Evolutionary conservation across 139 green algal species (phyloP).

Genomic region (Picochlorum sp.): DNA sequence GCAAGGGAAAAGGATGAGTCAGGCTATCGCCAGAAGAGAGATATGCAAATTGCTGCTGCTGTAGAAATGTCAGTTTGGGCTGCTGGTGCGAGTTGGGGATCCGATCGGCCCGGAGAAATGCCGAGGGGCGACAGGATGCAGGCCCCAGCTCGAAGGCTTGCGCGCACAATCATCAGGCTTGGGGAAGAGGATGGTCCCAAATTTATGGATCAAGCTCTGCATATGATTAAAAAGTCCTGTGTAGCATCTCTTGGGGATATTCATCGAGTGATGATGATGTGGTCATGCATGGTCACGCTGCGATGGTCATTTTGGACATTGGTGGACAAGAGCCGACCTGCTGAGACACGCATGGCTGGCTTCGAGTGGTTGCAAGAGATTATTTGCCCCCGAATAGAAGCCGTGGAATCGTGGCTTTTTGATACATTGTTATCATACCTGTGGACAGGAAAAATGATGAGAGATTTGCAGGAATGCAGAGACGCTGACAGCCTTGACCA

Average conservation of each 20-base stretch:
- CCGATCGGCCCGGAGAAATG: neutral
- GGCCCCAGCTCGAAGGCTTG: conserved; percentile 57
- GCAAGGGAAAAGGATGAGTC: neutral
- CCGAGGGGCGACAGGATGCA: conserved; percentile 29
- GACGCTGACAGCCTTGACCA: neutral
- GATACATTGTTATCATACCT: neutral
- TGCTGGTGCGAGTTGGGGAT: conserved; percentile 4
- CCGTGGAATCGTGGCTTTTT: neutral
- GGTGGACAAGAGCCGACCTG: neutral
- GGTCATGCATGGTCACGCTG: conserved; percentile 45
- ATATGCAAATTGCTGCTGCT: conserved; percentile 4
- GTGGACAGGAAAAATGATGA: neutral
- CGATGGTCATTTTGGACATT: conserved; percentile 46
- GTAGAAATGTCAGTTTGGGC: conserved; percentile 9
- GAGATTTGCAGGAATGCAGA: neutral
- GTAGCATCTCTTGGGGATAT: conserved; percentile 26
- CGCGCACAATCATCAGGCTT: conserved; percentile 60
- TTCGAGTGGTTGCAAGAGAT: neutral
- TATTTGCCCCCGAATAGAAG: neutral
- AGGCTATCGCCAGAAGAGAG: neutral
- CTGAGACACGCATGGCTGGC: neutral
- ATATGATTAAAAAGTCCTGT: conserved; percentile 25
- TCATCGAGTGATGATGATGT: conserved; percentile 36
- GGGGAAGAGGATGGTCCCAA: conserved; percentile 42
- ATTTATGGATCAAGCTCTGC: conserved; percentile 52